Evolutionary conservation across 306 rosid species (phyloP).

Genomic region (Adenanthera pavonina): DNA sequence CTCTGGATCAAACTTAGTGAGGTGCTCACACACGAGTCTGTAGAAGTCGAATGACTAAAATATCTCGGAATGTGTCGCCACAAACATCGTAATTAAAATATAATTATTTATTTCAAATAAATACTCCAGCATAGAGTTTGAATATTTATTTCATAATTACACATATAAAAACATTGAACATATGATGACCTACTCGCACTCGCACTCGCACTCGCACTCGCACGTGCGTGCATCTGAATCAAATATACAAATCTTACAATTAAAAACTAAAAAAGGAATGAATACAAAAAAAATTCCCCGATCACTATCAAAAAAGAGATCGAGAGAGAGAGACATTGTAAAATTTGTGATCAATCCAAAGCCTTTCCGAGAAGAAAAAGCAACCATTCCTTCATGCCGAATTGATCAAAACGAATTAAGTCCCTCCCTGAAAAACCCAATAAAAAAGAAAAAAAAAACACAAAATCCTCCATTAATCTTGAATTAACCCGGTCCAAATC

Average conservation of each 20-base stretch:
- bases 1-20: too few species aligned
- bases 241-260: not conserved
- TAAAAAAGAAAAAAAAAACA: not conserved
- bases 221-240: not conserved
- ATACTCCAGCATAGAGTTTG: not conserved
- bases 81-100: not conserved
- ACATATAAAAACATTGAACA: not conserved
- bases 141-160: not conserved
- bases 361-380: not conserved
- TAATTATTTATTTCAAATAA: not conserved
- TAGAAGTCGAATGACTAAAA: too few species aligned
- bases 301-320: not conserved
- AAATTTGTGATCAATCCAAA: slow-evolving; percentile 7
- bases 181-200: not conserved
- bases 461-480: not conserved
- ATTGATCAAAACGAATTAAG: slow-evolving; percentile 15
- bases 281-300: not conserved
- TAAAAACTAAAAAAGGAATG: not conserved
- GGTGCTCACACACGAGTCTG: too few species aligned
- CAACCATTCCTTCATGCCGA: not conserved
- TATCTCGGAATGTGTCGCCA: too few species aligned
- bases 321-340: not conserved
- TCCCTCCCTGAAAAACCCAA: not conserved
- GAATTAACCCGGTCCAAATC: not conserved
- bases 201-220: not conserved